Evolutionary conservation across 768 basidiomycete genomes (phyloP), one percentile per base, ranked within the genome.

Genomic region (Termitomyces sp.): DNA sequence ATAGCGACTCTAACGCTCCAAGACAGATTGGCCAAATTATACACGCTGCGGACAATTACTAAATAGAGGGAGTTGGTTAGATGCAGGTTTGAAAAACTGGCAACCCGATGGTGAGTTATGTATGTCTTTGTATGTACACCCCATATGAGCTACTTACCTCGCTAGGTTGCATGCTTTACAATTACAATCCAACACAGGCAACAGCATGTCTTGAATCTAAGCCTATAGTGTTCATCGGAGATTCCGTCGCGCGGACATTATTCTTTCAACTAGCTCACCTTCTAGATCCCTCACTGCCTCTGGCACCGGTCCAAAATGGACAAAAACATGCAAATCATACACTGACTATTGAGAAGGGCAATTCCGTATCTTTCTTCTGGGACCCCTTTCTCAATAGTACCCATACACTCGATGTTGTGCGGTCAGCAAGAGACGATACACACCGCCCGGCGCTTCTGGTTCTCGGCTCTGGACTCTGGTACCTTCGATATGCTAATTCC

Each of bases 391-490:
- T 96, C 44, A 97, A 95, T 68, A 72, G 77, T 13, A 83, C 88
- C 1, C 73, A 75, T 53, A 78, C 84, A 16, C 66, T 73, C 42
- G 65, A 75, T n/a, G 66, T 83, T 47, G 71, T 89, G 9, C 56
- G 34, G 36, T 56, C 60, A 39, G 55, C 51, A 16, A 57, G 58
- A 43, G 53, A 57, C 8, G 37, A 36, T n/a, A 50, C 37, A 29
- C 29, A 61, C 48, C 65, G 74, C 61, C 72, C 90, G 1, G 83
- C 87, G 0, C 71, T 97, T 46, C 78, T 94, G 29, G 87, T 95
- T 10, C 68, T 97, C 16, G 94, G 94, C 10, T 86, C 89, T 14
- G 94, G 94, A 0, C 74, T 96, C 37, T 95, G 94, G 94, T 92
- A 92, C 68, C 80, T 97, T 44, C 85, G 91, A 24, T 86, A 94